Conservation (phyloP, 1,139 yeast species). For the Hyphopichia buzzinii region DNA sequence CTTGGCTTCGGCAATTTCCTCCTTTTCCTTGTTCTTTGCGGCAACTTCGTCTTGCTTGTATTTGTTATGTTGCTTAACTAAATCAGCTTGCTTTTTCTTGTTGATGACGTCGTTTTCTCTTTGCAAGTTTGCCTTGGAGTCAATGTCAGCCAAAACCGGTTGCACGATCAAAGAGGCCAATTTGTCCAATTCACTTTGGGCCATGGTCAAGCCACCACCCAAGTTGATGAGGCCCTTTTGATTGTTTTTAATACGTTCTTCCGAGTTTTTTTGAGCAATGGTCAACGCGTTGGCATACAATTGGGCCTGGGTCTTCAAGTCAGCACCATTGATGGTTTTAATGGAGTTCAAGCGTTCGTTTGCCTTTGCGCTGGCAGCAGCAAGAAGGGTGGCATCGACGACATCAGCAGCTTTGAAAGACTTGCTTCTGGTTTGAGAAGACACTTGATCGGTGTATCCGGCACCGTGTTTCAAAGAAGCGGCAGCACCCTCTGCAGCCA, state of each 20-base stretch:
- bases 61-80: constrained; percentile 34
- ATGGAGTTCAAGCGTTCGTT: constrained; percentile 45
- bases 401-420: constrained; percentile 42
- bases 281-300: constrained; percentile 48
- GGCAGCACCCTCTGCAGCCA: constrained; percentile 42
- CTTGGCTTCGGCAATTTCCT: constrained; percentile 39
- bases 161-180: constrained; percentile 81
- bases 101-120: constrained; percentile 56
- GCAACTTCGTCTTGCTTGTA: constrained; percentile 51
- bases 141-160: constrained; percentile 82
- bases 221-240: constrained; percentile 63
- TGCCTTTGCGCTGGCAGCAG: constrained; percentile 62
- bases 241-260: constrained; percentile 48
- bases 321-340: constrained; percentile 28
- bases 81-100: constrained; percentile 32
- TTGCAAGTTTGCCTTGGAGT: constrained; percentile 67
- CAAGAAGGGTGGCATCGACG: constrained; percentile 55
- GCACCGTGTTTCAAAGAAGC: constrained; percentile 35
- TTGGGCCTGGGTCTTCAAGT: constrained; percentile 43
- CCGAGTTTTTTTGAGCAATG: constrained; percentile 66
- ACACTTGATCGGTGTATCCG: constrained; percentile 22
- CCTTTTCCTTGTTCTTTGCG: constrained; percentile 47
- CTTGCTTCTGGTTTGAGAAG: constrained; percentile 28
- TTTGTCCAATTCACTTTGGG: constrained; percentile 70
- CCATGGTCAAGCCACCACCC: constrained; percentile 87